Evolutionary conservation across 2,329 filamentous ascomycete species (phyloP).

Genomic region (Ophiocordyceps camponoti-leonardi): DNA sequence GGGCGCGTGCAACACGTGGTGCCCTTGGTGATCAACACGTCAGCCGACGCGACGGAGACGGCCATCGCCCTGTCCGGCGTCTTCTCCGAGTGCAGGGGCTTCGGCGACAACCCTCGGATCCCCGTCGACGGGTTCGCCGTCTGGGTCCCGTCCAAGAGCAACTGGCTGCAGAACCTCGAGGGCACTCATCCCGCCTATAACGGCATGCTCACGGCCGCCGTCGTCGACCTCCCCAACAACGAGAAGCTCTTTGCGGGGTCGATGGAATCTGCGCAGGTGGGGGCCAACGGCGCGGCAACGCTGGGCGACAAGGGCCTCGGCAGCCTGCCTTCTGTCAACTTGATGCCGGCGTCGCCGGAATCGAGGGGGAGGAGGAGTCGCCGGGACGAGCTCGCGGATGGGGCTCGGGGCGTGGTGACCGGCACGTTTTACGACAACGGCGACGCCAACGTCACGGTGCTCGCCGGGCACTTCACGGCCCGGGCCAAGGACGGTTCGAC

Average conservation of each 20-base stretch:
- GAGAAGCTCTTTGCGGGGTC: slow-evolving; percentile 68
- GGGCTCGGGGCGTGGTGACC: slow-evolving; percentile 50
- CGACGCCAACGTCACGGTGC: slow-evolving; percentile 63
- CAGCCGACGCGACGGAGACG: slow-evolving; percentile 46
- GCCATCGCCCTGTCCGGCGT: slow-evolving; percentile 66
- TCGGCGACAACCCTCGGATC: slow-evolving; percentile 42
- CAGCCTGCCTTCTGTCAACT: slow-evolving; percentile 35
- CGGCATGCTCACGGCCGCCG: slow-evolving; percentile 53
- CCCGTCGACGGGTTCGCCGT: slow-evolving; percentile 63
- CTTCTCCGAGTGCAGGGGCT: slow-evolving; percentile 57
- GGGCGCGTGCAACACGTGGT: slow-evolving; percentile 62
- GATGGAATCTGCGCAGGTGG: slow-evolving; percentile 57
- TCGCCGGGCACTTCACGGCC: slow-evolving; percentile 75
- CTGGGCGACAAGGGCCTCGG: slow-evolving; percentile 38
- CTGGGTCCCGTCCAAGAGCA: slow-evolving; percentile 72
- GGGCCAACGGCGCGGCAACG: slow-evolving; percentile 54
- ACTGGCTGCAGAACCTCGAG: slow-evolving; percentile 75
- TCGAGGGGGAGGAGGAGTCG: slow-evolving; percentile 25
- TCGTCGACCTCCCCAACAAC: slow-evolving; percentile 45
- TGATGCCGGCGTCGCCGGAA: slow-evolving; percentile 17
- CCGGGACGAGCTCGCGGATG: slow-evolving; percentile 24
- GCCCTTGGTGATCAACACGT: slow-evolving; percentile 64
- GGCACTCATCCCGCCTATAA: slow-evolving; percentile 46
- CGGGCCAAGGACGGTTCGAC: slow-evolving; percentile 48
- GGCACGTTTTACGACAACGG: slow-evolving; percentile 61